Base-by-base conservation (phyloP, 2,329 filamentous ascomycete species). In the Alternaria sp. region DNA sequence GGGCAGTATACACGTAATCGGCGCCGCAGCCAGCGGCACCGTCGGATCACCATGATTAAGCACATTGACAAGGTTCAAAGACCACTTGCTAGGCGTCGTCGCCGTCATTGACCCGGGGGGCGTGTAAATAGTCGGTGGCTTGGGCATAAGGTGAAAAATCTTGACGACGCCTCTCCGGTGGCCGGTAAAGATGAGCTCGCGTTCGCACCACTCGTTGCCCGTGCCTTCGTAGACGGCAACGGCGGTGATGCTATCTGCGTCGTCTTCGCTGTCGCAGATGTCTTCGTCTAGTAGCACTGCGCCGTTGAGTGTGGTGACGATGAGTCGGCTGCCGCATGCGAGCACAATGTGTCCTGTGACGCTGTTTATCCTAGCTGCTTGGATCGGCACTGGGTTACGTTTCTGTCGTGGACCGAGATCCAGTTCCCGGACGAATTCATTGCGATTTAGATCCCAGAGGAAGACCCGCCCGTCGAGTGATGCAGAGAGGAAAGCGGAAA, bases 161-260 rank as follows among this genome's bases (percentile, higher is more conserved):
- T 97, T 97, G 34, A 97, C 94, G 14, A 93, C 85, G 0, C 95
- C 95, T 53, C 89, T 85, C 65, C 87, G 85, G 75, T 98, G 95
- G 0, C 95, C 95, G 0, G 94, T 98, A 66, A 99, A 94, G 38
- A 98, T 82, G 44, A 99, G 83, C 62, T 90, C 90, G 56, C 90
- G 90, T 79, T 96, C 92, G 4, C 97, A 84, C 92, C 94, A 98
- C 79, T 98, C 95, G 69, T 93, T 95, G 2, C 90, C 91, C 0
- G 89, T 86, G 0, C 94, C 94, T 77, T 98, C 94, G 79, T 98
- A 98, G 78, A 97, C 97, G 3, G 94, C 92, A 65, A 93, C 95
- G 1, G 90, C 89, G 50, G 92, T 85, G 3, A 97, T 89, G 34
- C 86, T 89, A 73, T 97, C 94, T 6, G 74, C 74, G 14, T 72